Evolutionary conservation across 2,329 filamentous ascomycete genomes (phyloP).

Genomic region (Coniochaeta prunicola): DNA sequence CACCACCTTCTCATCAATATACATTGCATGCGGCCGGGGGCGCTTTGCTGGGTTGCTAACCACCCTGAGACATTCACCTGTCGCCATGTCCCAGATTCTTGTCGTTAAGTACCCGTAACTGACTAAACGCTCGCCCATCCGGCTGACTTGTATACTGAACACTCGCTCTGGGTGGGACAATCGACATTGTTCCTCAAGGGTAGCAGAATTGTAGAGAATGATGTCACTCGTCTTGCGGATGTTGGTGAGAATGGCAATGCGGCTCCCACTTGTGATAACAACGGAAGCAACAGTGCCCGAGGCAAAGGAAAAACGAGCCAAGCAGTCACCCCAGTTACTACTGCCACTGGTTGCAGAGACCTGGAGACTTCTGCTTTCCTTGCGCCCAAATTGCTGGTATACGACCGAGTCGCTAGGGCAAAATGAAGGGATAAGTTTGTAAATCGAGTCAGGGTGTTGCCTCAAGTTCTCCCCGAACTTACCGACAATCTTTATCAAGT

Average conservation of each 20-base stretch:
- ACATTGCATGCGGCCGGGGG: constrained; percentile 16
- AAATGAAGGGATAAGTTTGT: constrained; percentile 29
- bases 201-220: constrained; percentile 13
- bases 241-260: constrained; percentile 11
- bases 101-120: constrained; percentile 20
- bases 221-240: constrained; percentile 6
- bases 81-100: constrained; percentile 17
- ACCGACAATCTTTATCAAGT: constrained; percentile 26
- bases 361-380: constrained; percentile 6
- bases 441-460: constrained; percentile 23
- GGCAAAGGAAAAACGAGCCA: constrained; percentile 14
- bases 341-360: constrained; percentile 11
- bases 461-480: constrained; percentile 23
- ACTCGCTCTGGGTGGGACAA: constrained; percentile 12
- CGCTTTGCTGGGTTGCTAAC: constrained; percentile 11
- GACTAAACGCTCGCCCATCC: constrained; percentile 12
- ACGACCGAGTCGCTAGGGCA: constrained; percentile 27
- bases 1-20: constrained; percentile 14
- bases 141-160: constrained; percentile 13
- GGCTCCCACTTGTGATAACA: constrained; percentile 6
- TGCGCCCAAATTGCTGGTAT: constrained; percentile 21
- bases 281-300: constrained; percentile 6
- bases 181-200: constrained; percentile 12
- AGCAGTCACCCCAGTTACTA: constrained; percentile 17
- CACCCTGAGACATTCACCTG: constrained; percentile 15